Evolutionary conservation across 441 rosid species (phyloP), one percentile per base, ranked within the genome.

Genomic region (Viola pubescens): DNA sequence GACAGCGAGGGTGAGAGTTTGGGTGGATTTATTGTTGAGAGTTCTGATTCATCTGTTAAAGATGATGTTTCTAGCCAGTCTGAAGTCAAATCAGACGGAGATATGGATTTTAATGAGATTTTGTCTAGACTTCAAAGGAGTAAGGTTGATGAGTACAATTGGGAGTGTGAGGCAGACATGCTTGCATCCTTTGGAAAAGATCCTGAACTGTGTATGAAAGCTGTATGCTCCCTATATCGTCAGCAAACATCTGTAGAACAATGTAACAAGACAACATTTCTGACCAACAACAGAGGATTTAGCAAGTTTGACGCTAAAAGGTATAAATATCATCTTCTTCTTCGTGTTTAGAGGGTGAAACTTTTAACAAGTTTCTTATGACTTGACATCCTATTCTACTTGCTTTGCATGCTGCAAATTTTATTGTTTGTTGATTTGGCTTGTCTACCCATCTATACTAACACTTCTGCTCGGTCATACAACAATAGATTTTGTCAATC

Each of bases 151-250:
- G 75, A 67, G 26, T 56, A n/a, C 8, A 75, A 69, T 65, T 85
- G 92, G 95, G 72, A 77, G 50, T 77, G 66, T 39, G 80, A 83
- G 68, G 86, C 75, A 42, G 88, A 87, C 41, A 80, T 89, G 91
- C 86, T 82, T 9, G 76, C 95, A 10, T 88, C 70, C 61, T 82
- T 90, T 37, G 89, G 80, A 40, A 85, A 87, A 76, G 85, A 81
- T 59, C 73, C 64, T 0, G 80, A 80, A 67, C 77, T 85, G n/a
- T 90, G 97, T 74, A 84, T 87, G 91, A 86, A 70, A 67, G 95
- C 94, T 50, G 95, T 85, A 14, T 86, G 94, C 54, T 89, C 85
- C 54, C 73, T 87, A n/a, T 84, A 82, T 62, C 64, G 88, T 52
- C 80, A 79, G 60, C 95, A 85, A 70, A 86, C 89, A 38, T 64